Evolutionary conservation across 441 rosid species (phyloP).

Genomic region (Adansonia gregorii): DNA sequence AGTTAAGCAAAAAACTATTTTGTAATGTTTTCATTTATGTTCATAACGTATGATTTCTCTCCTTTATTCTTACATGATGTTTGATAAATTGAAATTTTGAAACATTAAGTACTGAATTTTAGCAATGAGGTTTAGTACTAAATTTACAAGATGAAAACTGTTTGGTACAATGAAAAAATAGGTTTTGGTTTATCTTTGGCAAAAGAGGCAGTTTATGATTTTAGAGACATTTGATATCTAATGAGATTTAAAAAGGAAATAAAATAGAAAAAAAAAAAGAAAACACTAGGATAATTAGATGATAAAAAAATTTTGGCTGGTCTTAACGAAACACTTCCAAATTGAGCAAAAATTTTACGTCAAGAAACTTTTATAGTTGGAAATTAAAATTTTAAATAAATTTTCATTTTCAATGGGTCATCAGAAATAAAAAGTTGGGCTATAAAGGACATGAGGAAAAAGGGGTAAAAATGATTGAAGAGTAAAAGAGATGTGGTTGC

Average conservation of each 20-base stretch:
- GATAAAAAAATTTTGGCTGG: background rate
- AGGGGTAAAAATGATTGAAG: background rate
- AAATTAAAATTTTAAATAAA: background rate
- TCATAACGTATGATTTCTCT: background rate
- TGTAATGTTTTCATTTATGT: background rate
- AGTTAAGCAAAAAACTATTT: background rate
- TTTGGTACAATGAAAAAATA: background rate
- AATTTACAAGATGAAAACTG: background rate
- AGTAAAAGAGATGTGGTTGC: background rate
- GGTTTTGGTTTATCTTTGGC: background rate
- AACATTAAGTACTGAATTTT: background rate
- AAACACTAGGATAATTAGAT: background rate
- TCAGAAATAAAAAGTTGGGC: background rate
- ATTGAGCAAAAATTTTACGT: background rate
- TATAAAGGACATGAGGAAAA: background rate
- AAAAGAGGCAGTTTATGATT: background rate
- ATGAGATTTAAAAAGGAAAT: background rate
- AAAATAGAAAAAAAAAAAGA: background rate
- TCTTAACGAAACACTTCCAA: background rate
- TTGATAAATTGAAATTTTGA: background rate
- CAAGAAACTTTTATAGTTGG: background rate
- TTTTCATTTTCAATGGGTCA: background rate
- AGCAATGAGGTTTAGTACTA: background rate
- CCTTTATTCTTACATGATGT: background rate
- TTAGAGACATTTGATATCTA: background rate